phyloP scores from a whole-genome alignment of 257 asterid species.

The Ocimum tenuiflorum region DNA sequence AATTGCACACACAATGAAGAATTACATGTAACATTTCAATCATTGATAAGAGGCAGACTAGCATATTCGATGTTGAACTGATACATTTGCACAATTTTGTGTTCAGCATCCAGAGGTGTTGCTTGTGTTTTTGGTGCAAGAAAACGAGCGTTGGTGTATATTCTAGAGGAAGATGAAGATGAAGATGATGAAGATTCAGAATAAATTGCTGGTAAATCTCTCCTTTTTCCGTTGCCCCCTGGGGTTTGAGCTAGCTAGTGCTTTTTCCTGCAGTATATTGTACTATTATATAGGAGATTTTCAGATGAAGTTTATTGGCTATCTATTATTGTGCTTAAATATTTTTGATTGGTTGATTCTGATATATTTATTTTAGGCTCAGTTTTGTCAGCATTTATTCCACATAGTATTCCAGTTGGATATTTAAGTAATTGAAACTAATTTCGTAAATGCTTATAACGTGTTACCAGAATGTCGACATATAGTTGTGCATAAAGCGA shows the following conservation, averaged over 20 bases:
- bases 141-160: slow-evolving; percentile 86
- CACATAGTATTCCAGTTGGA: background rate
- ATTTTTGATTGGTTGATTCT: background rate
- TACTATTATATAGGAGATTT: background rate
- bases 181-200: slow-evolving; percentile 63
- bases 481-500: too few relatives aligned
- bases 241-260: slow-evolving; percentile 6
- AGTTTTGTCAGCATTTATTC: background rate
- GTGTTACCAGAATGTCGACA: too few relatives aligned
- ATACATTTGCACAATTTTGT: slow-evolving; percentile 8
- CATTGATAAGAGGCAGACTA: background rate
- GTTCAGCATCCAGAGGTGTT: slow-evolving; percentile 89
- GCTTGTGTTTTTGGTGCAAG: slow-evolving; percentile 80
- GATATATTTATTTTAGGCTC: background rate
- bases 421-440: background rate
- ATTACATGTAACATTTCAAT: background rate
- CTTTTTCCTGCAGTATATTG: background rate
- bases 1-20: background rate
- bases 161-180: slow-evolving; percentile 93
- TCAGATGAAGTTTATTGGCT: background rate
- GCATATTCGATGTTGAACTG: slow-evolving; percentile 2
- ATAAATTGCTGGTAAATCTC: slow-evolving; percentile 21
- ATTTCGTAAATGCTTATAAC: background rate
- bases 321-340: background rate
- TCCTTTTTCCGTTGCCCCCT: background rate